A percentile compares a stretch with the other conserved stretches of the same genome.
Evolutionary conservation across 2,329 filamentous ascomycete species (phyloP).

Genomic region (Diaporthe caulivora): DNA sequence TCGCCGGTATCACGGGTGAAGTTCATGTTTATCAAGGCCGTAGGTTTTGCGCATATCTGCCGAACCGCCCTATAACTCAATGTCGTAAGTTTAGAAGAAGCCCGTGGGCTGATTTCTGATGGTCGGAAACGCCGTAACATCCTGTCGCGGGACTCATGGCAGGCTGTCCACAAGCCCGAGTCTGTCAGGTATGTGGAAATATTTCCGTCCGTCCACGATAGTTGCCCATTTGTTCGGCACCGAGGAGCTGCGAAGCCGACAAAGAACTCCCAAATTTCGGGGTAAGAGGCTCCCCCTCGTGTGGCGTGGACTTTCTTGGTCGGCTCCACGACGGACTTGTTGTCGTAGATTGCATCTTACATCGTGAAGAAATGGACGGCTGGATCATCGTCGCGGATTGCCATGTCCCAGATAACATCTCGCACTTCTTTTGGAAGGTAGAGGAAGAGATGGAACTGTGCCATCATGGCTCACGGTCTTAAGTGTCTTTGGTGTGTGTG

Average conservation of each 20-base stretch:
- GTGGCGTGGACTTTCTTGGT: background rate
- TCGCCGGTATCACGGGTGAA: background rate
- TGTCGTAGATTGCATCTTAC: background rate
- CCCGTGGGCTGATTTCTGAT: background rate
- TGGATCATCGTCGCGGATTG: background rate
- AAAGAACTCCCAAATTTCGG: background rate
- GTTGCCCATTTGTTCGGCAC: background rate
- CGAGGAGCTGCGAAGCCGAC: background rate
- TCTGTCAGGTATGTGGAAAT: background rate
- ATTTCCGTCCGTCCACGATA: background rate
- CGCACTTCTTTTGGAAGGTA: constrained; percentile 1
- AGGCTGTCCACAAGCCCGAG: constrained; percentile 8
- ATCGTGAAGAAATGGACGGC: background rate
- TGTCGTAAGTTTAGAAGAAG: background rate
- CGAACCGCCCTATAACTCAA: rapidly evolving
- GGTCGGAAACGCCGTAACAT: background rate
- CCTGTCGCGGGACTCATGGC: background rate
- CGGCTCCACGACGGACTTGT: background rate
- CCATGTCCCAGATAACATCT: background rate
- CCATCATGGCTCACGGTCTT: background rate
- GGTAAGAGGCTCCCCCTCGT: background rate
- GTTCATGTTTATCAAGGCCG: background rate
- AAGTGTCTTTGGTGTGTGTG: background rate
- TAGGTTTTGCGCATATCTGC: background rate
- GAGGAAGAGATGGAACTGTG: background rate